These are phyloP conservation scores for Aureobasidium sp. DNA, from an alignment of 2,329 filamentous ascomycete species.

Conservation along the genomic window DNA sequence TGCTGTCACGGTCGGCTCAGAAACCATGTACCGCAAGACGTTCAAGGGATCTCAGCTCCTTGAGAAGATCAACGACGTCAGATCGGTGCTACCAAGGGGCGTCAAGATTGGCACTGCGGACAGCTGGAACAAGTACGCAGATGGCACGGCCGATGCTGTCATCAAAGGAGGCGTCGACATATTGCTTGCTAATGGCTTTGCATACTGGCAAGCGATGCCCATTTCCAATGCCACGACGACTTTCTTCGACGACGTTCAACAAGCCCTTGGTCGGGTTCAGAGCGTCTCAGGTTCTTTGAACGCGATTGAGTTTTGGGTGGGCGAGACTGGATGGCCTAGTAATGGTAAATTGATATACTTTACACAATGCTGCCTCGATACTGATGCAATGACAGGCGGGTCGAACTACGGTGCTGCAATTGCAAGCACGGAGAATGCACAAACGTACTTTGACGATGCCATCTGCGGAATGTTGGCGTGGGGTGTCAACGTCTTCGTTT, in stretches of 20 bases:
- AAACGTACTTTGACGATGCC: conserved; percentile 53
- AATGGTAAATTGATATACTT: conserved; percentile 26
- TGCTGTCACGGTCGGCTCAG: conserved; percentile 64
- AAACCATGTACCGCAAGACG: conserved; percentile 62
- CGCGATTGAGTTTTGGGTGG: conserved; percentile 59
- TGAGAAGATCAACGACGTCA: conserved; percentile 55
- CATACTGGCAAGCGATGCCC: conserved; percentile 62
- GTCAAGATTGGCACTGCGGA: conserved; percentile 62
- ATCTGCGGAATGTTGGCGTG: conserved; percentile 59
- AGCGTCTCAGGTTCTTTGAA: conserved; percentile 46
- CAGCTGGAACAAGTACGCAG: conserved; percentile 65
- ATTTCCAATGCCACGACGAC: conserved; percentile 52
- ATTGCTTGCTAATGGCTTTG: conserved; percentile 62
- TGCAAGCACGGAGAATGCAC: conserved; percentile 53
- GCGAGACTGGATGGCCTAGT: conserved; percentile 63
- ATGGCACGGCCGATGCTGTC: conserved; percentile 60
- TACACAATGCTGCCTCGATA: not conserved
- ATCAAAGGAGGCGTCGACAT: conserved; percentile 55
- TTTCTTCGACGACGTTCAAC: conserved; percentile 61
- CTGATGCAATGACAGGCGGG: conserved; percentile 35
- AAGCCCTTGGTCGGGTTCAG: conserved; percentile 58
- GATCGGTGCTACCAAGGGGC: conserved; percentile 45
- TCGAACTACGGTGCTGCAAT: conserved; percentile 55
- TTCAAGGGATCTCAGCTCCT: conserved; percentile 56
- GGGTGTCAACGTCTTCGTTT: conserved; percentile 64